Base-by-base conservation (phyloP, 1,139 yeast genomes). In the Zygosaccharomyces pseudobailii region DNA sequence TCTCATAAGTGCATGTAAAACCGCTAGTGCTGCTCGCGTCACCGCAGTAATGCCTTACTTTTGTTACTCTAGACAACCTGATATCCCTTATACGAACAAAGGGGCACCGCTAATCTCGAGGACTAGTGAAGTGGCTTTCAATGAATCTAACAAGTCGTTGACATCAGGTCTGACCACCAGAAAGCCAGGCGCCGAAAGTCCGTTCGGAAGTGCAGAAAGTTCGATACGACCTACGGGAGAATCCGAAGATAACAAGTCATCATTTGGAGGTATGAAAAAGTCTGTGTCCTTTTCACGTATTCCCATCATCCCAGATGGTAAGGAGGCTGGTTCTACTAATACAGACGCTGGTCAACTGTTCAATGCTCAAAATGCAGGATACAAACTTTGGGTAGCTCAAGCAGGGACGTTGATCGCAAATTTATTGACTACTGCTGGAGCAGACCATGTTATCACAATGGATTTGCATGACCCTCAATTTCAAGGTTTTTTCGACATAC, bases 31-130 rank as follows among this genome's bases (percentile, higher is more conserved):
- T 10, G 83, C 80, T 52, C 77, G 95, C 55, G 96, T 90, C 36
- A 90, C 97, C 2, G 97, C 96, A 0, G 96, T 94, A 32, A 73
- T 92, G 67, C 98, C 99, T 5, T 74, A 88, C 53, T 92, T 94
- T 67, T 97, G 97, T 21, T 94, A 94, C 66, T 87, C 96, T 1
- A 76, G 99, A 62, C 99, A 94, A 69, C 95, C 96, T 2, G 97
- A 90, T 67, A 82, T 87, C 36, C 96, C 96, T n/a, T 87, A 84
- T 61, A 80, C 87, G 38, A 78, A 76, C 58, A 71, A 72, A 42
- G 84, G 84, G 21, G 87, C 92, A 1, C 87, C 87, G 32, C 62
- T 74, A 42, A 66, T 73, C 30, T 66, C 77, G 3, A 70, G 72
- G 40, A 67, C 70, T 42, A 74, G 71, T 57, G 73, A 69, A 22